Base-by-base conservation (phyloP, 768 basidiomycete genomes). In the Terana coerulea region DNA sequence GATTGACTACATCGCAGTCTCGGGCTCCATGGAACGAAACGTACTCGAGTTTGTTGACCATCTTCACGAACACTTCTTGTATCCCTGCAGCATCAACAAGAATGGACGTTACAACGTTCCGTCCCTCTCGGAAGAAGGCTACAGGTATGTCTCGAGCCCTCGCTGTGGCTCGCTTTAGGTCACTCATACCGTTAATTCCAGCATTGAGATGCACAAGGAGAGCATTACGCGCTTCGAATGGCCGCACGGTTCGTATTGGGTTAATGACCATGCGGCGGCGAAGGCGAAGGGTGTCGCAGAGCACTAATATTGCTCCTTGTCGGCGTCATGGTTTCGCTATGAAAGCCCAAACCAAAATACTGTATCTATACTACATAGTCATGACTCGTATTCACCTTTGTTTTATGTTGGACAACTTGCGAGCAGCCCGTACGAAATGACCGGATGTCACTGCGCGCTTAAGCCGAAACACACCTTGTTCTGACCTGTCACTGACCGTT, bases 1-100 rank as follows among this genome's bases (percentile, higher is more conserved):
- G 60, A 97, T 98, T 64, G 95, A 98, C 69, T 98, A 95, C 64
- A 89, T 98, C 59, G 82, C 80, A 54, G 75, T 98, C 49, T 95
- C 93, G 1, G 95, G 93, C 2, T 79, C 84, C 17, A 95, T 95
- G 85, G 92, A 95, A 59, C 81, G 89, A 44, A 97, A 98, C 64
- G 95, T 97, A 3, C 83, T 98, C 34, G 94, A 92, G 68, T 91
- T 81, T 57, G 88, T 85, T 28, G 86, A 92, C 64, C 95, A 97
- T 67, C 75, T 98, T 33, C 95, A 98, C 69, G 92, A 98, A 62
- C 90, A 97, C 65, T 98, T 97, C 70, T 71, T 86, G 36, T 83
- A 83, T 54, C 93, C 92, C 2, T 91, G 89, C 61, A 87, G 90
- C 15, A 91, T 98, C 72, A 97, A 95, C 69, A 55, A 69, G 1